These are phyloP conservation scores for Cyclotella baltica DNA, from an alignment of 108 stramenopile species.

Conservation along the genomic window DNA sequence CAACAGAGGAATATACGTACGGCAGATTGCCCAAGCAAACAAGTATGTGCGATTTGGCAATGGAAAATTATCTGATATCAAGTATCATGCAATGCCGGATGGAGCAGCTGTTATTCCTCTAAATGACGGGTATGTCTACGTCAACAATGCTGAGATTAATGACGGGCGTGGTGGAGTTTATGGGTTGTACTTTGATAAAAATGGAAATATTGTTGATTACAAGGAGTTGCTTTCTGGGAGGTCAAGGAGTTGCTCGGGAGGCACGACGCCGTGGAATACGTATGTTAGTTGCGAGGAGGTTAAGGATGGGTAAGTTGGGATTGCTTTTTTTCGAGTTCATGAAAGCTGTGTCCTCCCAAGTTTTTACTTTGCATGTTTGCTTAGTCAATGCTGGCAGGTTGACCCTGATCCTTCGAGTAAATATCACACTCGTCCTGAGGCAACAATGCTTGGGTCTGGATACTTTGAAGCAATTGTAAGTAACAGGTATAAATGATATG, in stretches of 20 bases:
- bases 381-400: conserved; percentile 61
- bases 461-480: conserved; percentile 53
- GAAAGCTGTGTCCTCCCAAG: too few species aligned
- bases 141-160: conserved; percentile 49
- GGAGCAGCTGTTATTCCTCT: conserved; percentile 48
- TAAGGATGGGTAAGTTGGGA: too few species aligned
- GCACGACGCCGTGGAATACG: conserved; percentile 62
- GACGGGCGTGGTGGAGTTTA: conserved; percentile 34
- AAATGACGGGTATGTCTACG: conserved; percentile 49
- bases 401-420: conserved; percentile 63
- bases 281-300: conserved; percentile 72
- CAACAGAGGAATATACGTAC: conserved; percentile 15
- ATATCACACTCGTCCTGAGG: conserved; percentile 31
- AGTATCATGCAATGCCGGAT: conserved; percentile 53
- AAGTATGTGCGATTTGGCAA: conserved; percentile 17
- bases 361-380: too few species aligned
- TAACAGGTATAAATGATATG: background rate
- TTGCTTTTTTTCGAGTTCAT: too few species aligned
- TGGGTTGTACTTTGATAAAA: conserved; percentile 50
- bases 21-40: conserved; percentile 36
- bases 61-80: conserved; percentile 3
- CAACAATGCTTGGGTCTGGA: conserved; percentile 38
- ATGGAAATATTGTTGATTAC: conserved; percentile 42
- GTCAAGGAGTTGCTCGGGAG: conserved; percentile 50
- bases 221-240: conserved; percentile 33